Percentiles rank a stretch among this genome's conserved stretches.
phyloP scores from a whole-genome alignment of 169 alveolate species.

The Pseudocohnilembus persalinus region DNA sequence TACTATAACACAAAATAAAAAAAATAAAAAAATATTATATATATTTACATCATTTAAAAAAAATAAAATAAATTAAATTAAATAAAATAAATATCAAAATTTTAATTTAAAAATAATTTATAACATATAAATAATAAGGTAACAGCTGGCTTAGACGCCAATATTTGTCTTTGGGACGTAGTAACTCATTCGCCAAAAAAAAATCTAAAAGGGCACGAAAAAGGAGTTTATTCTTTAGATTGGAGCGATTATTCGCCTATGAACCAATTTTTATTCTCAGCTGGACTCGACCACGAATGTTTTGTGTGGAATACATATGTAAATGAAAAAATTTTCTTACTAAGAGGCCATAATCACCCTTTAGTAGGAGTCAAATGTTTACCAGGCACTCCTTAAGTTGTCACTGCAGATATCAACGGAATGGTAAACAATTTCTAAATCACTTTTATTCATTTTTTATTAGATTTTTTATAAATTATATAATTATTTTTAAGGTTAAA shows the following conservation, averaged over 20 bases:
- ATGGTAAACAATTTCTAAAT: constrained; percentile 44
- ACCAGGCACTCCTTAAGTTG: constrained; percentile 71
- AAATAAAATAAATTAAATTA: too few relatives aligned
- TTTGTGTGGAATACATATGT: constrained; percentile 80
- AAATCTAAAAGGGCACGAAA: constrained; percentile 58
- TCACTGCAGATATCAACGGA: constrained; percentile 86
- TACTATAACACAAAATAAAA: too few relatives aligned
- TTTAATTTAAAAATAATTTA: too few relatives aligned
- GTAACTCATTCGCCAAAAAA: constrained; percentile 42
- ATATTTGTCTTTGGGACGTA: constrained; percentile 51
- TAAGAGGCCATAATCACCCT: constrained; percentile 83
- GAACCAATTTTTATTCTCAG: constrained; percentile 59
- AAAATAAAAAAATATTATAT: too few relatives aligned
- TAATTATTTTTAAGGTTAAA: constrained; percentile 22
- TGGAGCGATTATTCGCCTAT: constrained; percentile 63
- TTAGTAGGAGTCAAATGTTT: constrained; percentile 78
- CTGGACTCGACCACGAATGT: constrained; percentile 78
- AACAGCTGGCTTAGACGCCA: constrained; percentile 51
- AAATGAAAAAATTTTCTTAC: constrained; percentile 61
- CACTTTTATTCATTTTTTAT: background rate
- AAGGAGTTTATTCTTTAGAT: constrained; percentile 71
- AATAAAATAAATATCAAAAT: too few relatives aligned
- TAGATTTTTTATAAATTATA: too few relatives aligned
- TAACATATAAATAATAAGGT: constrained; percentile 23
- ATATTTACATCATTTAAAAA: too few relatives aligned